Percentiles rank a stretch among this genome's conserved stretches.
Conservation (phyloP, 2,329 filamentous ascomycete genomes). For the Mycosphaerella sp. region DNA sequence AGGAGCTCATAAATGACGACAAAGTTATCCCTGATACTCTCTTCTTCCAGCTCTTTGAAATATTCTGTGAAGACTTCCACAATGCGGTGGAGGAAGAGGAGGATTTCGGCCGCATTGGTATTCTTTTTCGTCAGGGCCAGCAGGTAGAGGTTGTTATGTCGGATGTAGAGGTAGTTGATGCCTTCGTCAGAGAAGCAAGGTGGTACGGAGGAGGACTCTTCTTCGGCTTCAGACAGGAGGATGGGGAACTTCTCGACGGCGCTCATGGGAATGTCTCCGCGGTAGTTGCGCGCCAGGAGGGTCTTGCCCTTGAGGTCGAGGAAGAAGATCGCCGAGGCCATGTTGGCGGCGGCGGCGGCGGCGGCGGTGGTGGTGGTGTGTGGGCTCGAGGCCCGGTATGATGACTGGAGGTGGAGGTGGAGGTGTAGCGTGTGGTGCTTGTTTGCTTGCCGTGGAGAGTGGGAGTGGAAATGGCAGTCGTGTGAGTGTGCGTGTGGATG, state of each 20-base stretch:
- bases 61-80: conserved; percentile 99
- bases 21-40: conserved; percentile 98
- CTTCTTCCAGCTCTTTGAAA: conserved; percentile 98
- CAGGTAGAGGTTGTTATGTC: conserved; percentile 98
- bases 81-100: conserved; percentile 95
- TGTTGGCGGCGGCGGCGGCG: conserved; percentile 36
- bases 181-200: conserved; percentile 98
- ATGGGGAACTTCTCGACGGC: conserved; percentile 97
- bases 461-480: not conserved
- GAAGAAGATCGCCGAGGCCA: conserved; percentile 98
- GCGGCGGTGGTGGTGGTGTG: conserved; percentile 23
- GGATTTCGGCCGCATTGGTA: conserved; percentile 96
- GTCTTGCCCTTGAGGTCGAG: conserved; percentile 99
- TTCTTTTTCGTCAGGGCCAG: conserved; percentile 97
- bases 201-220: conserved; percentile 94
- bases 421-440: not conserved
- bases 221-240: conserved; percentile 94
- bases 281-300: conserved; percentile 95
- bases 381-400: conserved; percentile 23
- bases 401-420: not conserved
- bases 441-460: not conserved
- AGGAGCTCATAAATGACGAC: conserved; percentile 98
- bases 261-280: conserved; percentile 98
- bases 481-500: not conserved
- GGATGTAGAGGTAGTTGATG: conserved; percentile 99